Evolutionary conservation across 129 eudicot species (phyloP), one percentile per base, ranked within the genome.

Genomic region (Heracleum sosnowskyi): DNA sequence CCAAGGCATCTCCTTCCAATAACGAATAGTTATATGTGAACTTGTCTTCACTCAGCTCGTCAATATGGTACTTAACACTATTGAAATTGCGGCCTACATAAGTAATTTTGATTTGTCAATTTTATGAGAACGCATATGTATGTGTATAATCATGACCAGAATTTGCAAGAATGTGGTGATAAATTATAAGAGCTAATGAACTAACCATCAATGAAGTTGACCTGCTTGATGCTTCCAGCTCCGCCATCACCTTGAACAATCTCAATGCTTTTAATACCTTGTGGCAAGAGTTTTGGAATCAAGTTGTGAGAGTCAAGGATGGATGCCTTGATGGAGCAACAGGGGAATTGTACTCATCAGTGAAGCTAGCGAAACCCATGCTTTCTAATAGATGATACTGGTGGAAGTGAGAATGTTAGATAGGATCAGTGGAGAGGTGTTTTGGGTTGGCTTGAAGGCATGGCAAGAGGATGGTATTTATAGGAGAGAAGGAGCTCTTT

Each of bases 31-130:
- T 64, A 64, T 64, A 64, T 2, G 37, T 31, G 70, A 11, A 64
- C 70, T 64, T 57, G 29, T 57, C 70, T 64, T 64, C 70, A 64
- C 70, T 64, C 64, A 57, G 64, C 31, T 57, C 64, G 31, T 57
- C 64, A 10, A 57, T n/a, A 57, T 57, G 64, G n/a, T 57, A 57
- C 64, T 57, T 57, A 4, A 57, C 64, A 57, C 64, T 57, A 57
- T 57, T 57, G 31, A 57, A 57, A n/a, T n/a, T 9, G 31, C 64
- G 31, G 64, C 64, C 64, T 57, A n/a, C 64, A 57, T 7, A 15
- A 57, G 64, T 6, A 20, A 53, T 1, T 0, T 6, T 53, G 62
- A n/a, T 57, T 2, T 57, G 31, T 24, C 15, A n/a, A 57, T n/a
- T 51, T 20, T 51, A 20, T 20, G 26, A 51, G 26, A 51, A 51